Base-by-base conservation (phyloP, 2,329 filamentous ascomycete species). In the Bisporella sp. region DNA sequence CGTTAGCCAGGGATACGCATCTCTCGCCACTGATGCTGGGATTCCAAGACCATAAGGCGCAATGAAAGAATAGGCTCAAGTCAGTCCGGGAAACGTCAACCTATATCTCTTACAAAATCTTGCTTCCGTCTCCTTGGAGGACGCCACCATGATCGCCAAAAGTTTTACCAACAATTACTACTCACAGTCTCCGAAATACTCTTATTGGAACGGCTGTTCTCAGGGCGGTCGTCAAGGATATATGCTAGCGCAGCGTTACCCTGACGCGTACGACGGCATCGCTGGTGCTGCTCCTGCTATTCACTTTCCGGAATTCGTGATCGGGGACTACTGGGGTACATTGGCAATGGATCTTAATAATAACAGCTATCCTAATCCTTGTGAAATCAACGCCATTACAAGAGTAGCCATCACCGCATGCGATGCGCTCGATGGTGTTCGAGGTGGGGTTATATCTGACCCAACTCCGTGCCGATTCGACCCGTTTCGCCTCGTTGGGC, bases 231-330 rank as follows among this genome's bases (percentile, higher is more conserved):
- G 68, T 12, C 68, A 70, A 49, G 68, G 67, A 3, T 48, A 68
- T 12, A 67, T 66, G 60, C 35, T 62, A 7, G 67, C 68, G 5
- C 69, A 72, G 48, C 51, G 63, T 8, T 71, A 65, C 51, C 69
- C 69, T 5, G 47, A 59, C 2, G 57, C 61, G 3, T 72, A 66
- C 49, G 64, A 73, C 52, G 69, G 70, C 21, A 71, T 73, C 46
- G 49, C 67, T 5, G 67, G 69, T 5, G 51, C 54, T 5, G 64
- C 68, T 1, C 69, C 71, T 9, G 69, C 69, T 2, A 63, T 71
- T 44, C 67, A 71, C 47, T 59, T 50, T 54, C 41, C 39, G 43
- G 40, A 46, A 13, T 47, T 57, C 8, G 33, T 53, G 8, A 12
- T 51, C 2, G 41, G 32, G 1, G 32, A 48, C 5, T 45, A 45